phyloP scores from a whole-genome alignment of 2,329 filamentous ascomycete species.

The Chaetomiaceae sp. region DNA sequence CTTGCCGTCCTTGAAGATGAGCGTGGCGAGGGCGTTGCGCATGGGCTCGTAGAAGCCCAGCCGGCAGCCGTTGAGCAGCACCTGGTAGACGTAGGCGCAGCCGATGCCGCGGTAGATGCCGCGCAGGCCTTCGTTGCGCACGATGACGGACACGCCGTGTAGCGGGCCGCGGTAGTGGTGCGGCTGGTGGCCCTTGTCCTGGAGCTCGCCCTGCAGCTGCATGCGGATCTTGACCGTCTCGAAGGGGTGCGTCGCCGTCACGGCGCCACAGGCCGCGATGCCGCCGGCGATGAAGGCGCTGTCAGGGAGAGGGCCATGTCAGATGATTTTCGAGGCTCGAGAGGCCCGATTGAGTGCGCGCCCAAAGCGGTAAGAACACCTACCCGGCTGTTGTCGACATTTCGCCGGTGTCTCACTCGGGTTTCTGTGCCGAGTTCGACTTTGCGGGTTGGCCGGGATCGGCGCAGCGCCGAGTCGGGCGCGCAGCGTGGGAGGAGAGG shows the following conservation, averaged over 20 bases:
- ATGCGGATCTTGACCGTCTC: conserved; percentile 98
- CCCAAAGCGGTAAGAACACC: conserved; percentile 7
- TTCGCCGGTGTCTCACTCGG: background rate
- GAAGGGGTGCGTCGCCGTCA: conserved; percentile 95
- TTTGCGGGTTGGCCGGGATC: conserved; percentile 4
- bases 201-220: conserved; percentile 93
- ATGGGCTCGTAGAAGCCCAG: conserved; percentile 97
- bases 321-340: background rate
- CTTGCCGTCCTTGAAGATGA: conserved; percentile 65
- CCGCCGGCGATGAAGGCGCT: conserved; percentile 93
- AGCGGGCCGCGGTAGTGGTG: conserved; percentile 87
- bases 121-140: conserved; percentile 79
- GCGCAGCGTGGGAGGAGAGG: background rate
- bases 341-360: conserved; percentile 1
- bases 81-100: conserved; percentile 92
- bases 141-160: conserved; percentile 84
- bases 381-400: conserved; percentile 50
- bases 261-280: conserved; percentile 92
- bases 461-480: background rate
- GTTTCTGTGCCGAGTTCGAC: background rate
- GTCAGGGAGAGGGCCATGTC: conserved; percentile 19
- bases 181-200: conserved; percentile 75
- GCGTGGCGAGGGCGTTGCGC: conserved; percentile 61
- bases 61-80: conserved; percentile 92
- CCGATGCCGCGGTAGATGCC: conserved; percentile 86